These are phyloP conservation scores for Phytophthora capsici DNA, from an alignment of 352 stramenopile species.

Conservation along the genomic window DNA sequence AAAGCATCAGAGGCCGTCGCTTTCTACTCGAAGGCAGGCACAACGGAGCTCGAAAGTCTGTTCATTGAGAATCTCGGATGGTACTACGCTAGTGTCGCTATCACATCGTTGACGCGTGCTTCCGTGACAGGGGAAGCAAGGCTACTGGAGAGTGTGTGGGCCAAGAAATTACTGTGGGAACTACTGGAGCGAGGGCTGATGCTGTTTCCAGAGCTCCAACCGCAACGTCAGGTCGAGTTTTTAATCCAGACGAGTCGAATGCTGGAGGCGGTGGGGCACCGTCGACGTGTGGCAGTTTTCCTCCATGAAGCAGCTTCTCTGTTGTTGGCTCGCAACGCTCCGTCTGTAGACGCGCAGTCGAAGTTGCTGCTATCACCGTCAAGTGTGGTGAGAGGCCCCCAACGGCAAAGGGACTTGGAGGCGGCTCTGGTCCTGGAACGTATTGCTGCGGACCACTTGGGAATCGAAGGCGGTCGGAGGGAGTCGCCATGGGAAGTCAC, in stretches of 20 bases:
- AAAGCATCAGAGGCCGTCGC: conserved; percentile 75
- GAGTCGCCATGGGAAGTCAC: conserved; percentile 53
- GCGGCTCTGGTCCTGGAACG: conserved; percentile 64
- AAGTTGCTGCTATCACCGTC: conserved; percentile 35
- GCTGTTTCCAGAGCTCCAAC: conserved; percentile 55
- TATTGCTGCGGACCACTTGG: conserved; percentile 54
- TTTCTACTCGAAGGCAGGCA: conserved; percentile 72
- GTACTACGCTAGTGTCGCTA: conserved; percentile 70
- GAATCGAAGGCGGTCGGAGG: conserved; percentile 37
- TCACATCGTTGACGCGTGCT: conserved; percentile 14
- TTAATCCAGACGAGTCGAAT: conserved; percentile 68
- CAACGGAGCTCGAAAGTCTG: conserved; percentile 71
- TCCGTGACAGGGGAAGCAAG: conserved; percentile 44
- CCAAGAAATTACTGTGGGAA: conserved; percentile 78
- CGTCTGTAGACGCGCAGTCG: conserved; percentile 19
- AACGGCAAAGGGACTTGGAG: conserved; percentile 57
- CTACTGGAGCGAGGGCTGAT: conserved; percentile 61
- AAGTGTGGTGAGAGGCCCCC: conserved; percentile 19
- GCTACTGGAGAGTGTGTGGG: conserved; percentile 64
- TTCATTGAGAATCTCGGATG: conserved; percentile 74
- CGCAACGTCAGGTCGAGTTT: conserved; percentile 69
- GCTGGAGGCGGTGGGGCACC: conserved; percentile 68
- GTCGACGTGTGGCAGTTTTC: conserved; percentile 69
- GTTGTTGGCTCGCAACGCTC: conserved; percentile 43
- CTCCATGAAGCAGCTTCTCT: conserved; percentile 73